phyloP scores from a whole-genome alignment of 2,329 filamentous ascomycete species.

The Ophiostoma montium region DNA sequence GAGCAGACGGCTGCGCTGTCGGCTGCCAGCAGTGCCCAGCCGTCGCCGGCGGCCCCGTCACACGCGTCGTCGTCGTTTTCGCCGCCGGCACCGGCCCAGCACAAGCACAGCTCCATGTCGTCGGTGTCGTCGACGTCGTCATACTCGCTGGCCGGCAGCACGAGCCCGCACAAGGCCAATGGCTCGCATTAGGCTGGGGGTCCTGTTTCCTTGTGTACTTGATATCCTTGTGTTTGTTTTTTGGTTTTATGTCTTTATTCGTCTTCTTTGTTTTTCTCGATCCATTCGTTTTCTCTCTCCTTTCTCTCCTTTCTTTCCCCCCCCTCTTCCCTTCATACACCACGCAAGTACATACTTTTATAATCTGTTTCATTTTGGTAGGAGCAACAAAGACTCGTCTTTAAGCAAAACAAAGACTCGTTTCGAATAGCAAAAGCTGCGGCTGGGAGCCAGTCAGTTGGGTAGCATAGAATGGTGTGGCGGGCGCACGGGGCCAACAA shows the following conservation, averaged over 20 bases:
- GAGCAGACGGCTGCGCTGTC: neutral
- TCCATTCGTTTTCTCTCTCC: neutral
- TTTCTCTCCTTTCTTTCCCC: neutral
- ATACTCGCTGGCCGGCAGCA: conserved; percentile 4
- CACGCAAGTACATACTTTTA: too few species aligned
- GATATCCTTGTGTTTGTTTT: neutral
- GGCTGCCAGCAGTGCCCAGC: neutral
- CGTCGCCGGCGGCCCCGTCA: neutral
- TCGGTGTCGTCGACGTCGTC: conserved; percentile 6
- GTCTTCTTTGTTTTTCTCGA: neutral
- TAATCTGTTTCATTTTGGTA: too few species aligned
- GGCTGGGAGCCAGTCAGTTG: too few species aligned
- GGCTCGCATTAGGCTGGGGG: neutral
- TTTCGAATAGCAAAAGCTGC: too few species aligned
- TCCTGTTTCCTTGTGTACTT: neutral
- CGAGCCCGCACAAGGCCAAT: conserved; percentile 6
- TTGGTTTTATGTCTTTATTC: neutral
- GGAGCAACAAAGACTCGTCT: too few species aligned
- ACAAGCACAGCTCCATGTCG: conserved; percentile 5
- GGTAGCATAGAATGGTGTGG: too few species aligned
- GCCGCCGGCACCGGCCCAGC: conserved; percentile 1
- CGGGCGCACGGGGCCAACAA: too few species aligned
- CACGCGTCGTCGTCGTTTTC: neutral
- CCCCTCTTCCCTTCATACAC: too few species aligned
- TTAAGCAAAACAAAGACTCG: too few species aligned